Percentiles rank a stretch among this genome's conserved stretches.
These are phyloP conservation scores for Phialophora expanda DNA, from an alignment of 2,329 filamentous ascomycete genomes.

Conservation along the genomic window DNA sequence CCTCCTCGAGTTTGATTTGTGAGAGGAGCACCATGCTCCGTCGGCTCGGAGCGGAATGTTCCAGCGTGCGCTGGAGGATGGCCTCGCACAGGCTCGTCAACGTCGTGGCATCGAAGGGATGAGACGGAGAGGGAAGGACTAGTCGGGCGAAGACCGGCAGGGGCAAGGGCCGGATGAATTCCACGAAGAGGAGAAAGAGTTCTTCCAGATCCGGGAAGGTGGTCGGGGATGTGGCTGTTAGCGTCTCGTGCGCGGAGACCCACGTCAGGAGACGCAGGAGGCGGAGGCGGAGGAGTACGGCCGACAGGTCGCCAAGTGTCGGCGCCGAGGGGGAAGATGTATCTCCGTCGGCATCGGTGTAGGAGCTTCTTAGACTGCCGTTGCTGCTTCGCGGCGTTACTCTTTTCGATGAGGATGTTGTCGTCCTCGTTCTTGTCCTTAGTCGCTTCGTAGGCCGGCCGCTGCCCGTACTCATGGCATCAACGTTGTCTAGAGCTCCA, in stretches of 20 bases:
- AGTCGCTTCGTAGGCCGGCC: constrained; percentile 25
- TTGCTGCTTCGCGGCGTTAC: constrained; percentile 25
- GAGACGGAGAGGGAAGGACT: constrained; percentile 44
- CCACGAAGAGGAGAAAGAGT: constrained; percentile 52
- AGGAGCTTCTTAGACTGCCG: constrained; percentile 25
- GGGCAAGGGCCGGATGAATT: constrained; percentile 53
- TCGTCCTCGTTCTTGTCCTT: constrained; percentile 30
- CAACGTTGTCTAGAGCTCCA: constrained; percentile 25
- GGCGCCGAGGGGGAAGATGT: constrained; percentile 13
- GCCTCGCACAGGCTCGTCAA: constrained; percentile 60
- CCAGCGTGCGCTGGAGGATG: constrained; percentile 58
- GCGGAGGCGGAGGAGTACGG: constrained; percentile 53
- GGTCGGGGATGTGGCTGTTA: constrained; percentile 31
- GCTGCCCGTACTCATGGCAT: constrained; percentile 9
- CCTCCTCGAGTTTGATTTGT: constrained; percentile 58
- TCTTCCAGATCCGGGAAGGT: constrained; percentile 48
- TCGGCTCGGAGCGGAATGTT: constrained; percentile 48
- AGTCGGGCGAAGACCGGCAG: constrained; percentile 54
- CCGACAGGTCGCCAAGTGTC: constrained; percentile 47
- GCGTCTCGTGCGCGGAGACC: constrained; percentile 46
- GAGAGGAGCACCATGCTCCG: constrained; percentile 52
- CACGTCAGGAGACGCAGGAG: constrained; percentile 51
- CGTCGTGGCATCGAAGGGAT: constrained; percentile 38
- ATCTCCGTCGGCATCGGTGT: constrained; percentile 28
- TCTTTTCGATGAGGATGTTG: constrained; percentile 42